These are phyloP conservation scores for Aspergillus sp. DNA, from an alignment of 2,329 filamentous ascomycete species.

Conservation along the genomic window DNA sequence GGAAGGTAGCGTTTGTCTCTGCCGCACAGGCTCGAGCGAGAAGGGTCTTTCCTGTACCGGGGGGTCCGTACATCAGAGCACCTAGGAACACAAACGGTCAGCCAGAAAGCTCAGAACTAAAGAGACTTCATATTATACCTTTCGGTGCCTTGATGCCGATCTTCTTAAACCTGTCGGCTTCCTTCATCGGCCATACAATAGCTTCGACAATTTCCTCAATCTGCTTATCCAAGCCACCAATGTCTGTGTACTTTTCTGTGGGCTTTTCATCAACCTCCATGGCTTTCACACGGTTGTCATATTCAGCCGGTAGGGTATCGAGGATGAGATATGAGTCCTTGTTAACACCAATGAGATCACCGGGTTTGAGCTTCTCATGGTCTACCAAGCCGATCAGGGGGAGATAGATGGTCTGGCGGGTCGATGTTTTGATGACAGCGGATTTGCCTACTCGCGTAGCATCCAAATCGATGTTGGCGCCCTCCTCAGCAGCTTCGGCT, in stretches of 20 bases:
- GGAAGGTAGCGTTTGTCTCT: conserved; percentile 97
- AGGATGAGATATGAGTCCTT: conserved; percentile 98
- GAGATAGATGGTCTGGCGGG: conserved; percentile 96
- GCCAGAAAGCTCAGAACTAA: background rate
- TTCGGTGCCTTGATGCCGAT: conserved; percentile 99
- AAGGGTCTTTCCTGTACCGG: conserved; percentile 55
- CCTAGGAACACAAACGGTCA: conserved; percentile 57
- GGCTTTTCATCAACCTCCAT: conserved; percentile 99
- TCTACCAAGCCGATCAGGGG: conserved; percentile 97
- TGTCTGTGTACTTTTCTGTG: conserved; percentile 97
- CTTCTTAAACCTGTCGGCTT: conserved; percentile 98
- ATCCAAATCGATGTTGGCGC: conserved; percentile 97
- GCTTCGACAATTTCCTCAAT: conserved; percentile 98
- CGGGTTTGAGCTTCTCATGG: conserved; percentile 91
- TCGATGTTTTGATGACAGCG: conserved; percentile 98
- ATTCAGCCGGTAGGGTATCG: conserved; percentile 95
- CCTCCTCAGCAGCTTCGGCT: conserved; percentile 94
- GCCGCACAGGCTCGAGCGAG: conserved; percentile 94
- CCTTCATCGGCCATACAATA: conserved; percentile 99
- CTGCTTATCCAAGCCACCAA: conserved; percentile 96
- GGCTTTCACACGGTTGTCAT: conserved; percentile 97
- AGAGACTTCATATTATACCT: conserved; percentile 62
- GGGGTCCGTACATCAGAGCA: conserved; percentile 90
- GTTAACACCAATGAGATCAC: conserved; percentile 96
- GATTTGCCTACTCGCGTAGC: conserved; percentile 97